Base-by-base conservation (phyloP, 2,329 filamentous ascomycete genomes). In the Diatrype stigma region DNA sequence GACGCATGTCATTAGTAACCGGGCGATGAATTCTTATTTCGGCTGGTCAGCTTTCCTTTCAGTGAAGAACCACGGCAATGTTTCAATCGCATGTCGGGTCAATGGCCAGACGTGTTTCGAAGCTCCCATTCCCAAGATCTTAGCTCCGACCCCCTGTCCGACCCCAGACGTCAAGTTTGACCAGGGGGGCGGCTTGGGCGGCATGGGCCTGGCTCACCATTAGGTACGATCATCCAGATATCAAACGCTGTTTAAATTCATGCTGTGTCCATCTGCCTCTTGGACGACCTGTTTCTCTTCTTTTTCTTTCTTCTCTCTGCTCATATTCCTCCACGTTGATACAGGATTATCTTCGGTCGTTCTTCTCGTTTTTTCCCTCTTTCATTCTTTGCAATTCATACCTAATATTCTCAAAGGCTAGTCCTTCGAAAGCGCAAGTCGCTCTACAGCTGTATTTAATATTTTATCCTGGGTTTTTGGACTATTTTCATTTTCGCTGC, bases 381-480 rank as follows among this genome's bases (percentile, higher is more conserved):
- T 48, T 40, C 28, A 21, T 53, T 54, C 38, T 52, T 35, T 47
- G 45, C 17, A 52, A 45, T 53, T 54, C 46, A 50, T 12, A 45
- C n/a, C 59, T 62, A 65, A 56, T 60, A 50, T 60, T 61, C 63
- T 59, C 59, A 56, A 37, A 75, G 75, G 75, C 75, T 75, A 77
- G 76, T 71, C 75, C 75, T 78, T 60, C 63, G 50, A 62, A 74
- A 74, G 74, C 74, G 75, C 75, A 30, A 77, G 74, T 69, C 74
- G 75, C 75, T 49, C 51, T 56, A 50, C 50, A 53, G 51, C 56
- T 53, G 54, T 56, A 52, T 60, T 67, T 62, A 42, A 50, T 45
- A 54, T 50, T 46, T n/a, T 30, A n/a, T n/a, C n/a, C 10, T 30
- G 26, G 10, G 26, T 10, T 30, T 30, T 30, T 30, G 5, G 26